Percentiles rank a stretch among this genome's conserved stretches.
Evolutionary conservation across 2,329 filamentous ascomycete species (phyloP).

Genomic region (Diaporthe vaccinii): DNA sequence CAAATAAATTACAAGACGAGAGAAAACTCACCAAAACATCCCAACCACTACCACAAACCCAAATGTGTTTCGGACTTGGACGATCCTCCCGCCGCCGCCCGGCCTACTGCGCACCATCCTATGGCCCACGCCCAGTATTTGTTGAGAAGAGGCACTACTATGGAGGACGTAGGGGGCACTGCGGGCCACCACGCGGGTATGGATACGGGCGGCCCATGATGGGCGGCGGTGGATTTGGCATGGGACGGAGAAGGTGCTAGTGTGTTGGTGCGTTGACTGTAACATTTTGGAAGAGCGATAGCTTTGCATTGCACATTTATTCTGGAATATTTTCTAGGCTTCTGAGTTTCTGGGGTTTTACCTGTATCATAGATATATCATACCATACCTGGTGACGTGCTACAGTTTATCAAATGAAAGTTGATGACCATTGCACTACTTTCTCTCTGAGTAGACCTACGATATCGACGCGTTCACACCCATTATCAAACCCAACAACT

Average conservation of each 20-base stretch:
- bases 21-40: not conserved
- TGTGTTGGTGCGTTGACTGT: not conserved
- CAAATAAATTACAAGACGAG: no score
- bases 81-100: not conserved
- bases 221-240: slow-evolving; percentile 11
- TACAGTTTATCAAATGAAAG: no score
- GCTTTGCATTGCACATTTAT: not conserved
- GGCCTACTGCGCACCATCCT: not conserved
- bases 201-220: slow-evolving; percentile 2
- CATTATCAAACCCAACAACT: not conserved
- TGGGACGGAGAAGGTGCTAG: slow-evolving; percentile 13
- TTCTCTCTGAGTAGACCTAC: no score
- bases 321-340: not conserved
- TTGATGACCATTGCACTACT: not conserved
- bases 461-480: no score
- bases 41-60: not conserved
- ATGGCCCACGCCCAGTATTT: not conserved
- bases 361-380: not conserved
- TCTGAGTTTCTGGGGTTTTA: not conserved
- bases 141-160: slow-evolving; percentile 9
- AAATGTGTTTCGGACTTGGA: slow-evolving; percentile 10
- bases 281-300: not conserved
- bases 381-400: no score
- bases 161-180: not conserved
- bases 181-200: not conserved